Conservation (phyloP, 2,329 filamentous ascomycete species). For the Chaetomiaceae sp. region DNA sequence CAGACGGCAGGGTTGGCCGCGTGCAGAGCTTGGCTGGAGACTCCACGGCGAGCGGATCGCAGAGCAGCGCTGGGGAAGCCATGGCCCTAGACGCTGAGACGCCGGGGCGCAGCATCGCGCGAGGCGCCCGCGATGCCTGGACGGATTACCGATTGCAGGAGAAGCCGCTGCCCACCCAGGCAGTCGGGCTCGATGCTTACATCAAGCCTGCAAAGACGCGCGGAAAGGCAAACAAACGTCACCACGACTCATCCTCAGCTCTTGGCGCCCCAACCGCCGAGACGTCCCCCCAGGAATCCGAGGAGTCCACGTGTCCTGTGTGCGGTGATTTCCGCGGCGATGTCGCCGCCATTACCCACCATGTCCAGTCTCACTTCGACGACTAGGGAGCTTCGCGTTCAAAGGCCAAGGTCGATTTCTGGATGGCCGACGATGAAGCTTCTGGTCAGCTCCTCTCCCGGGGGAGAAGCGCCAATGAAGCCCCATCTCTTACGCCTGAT, state of each 20-base stretch:
- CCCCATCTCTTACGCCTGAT: too few relatives aligned
- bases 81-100: not conserved
- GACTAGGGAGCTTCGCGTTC: conserved; percentile 13
- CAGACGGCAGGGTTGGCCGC: conserved; percentile 64
- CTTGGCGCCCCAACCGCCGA: not conserved
- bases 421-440: too few relatives aligned
- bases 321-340: conserved; percentile 63
- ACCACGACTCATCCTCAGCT: not conserved
- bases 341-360: conserved; percentile 59
- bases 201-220: conserved; percentile 34
- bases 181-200: conserved; percentile 44
- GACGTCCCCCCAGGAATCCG: not conserved
- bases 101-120: too few relatives aligned
- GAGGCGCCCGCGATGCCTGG: not conserved
- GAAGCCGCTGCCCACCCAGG: conserved; percentile 3
- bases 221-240: conserved; percentile 12
- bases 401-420: too few relatives aligned
- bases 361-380: conserved; percentile 56
- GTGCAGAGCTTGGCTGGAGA: conserved; percentile 56
- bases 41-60: conserved; percentile 9
- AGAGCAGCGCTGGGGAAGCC: not conserved
- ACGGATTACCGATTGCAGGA: conserved; percentile 1
- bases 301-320: conserved; percentile 50
- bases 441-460: too few relatives aligned
- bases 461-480: too few relatives aligned